A percentile compares a stretch with the other conserved stretches of the same genome.
These are phyloP conservation scores for Cyclotella cryptica DNA, from an alignment of 108 stramenopile genomes.

Conservation along the genomic window DNA sequence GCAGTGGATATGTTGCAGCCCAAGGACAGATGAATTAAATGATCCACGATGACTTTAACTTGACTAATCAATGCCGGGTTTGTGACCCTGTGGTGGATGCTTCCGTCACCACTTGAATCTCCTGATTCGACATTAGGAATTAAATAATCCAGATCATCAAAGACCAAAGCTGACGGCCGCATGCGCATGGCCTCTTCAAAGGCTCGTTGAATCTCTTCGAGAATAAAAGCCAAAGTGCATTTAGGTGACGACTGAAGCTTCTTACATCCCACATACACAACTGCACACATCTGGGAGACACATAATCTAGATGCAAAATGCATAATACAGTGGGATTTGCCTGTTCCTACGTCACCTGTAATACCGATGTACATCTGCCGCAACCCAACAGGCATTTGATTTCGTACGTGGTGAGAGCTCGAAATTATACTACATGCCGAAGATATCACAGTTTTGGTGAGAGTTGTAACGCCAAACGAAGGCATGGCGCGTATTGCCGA, in stretches of 20 bases:
- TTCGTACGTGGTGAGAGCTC: not conserved
- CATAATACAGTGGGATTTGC: constrained; percentile 75
- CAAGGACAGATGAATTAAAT: constrained; percentile 45
- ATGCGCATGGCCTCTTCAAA: constrained; percentile 45
- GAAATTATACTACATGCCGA: constrained; percentile 4
- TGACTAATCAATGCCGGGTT: constrained; percentile 77
- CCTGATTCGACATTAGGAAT: constrained; percentile 65
- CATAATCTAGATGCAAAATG: constrained; percentile 55
- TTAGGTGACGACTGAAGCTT: constrained; percentile 56
- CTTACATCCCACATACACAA: constrained; percentile 78
- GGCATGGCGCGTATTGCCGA: too few species aligned
- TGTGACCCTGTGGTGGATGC: constrained; percentile 58
- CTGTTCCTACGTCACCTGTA: constrained; percentile 69
- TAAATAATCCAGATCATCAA: constrained; percentile 83
- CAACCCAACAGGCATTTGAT: not conserved
- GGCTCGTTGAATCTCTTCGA: constrained; percentile 48
- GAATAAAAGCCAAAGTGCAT: constrained; percentile 48
- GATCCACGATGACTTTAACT: constrained; percentile 73
- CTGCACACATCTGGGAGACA: constrained; percentile 29
- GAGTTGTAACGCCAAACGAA: too few species aligned
- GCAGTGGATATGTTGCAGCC: too few species aligned
- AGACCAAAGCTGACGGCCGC: constrained; percentile 56
- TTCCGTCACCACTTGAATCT: constrained; percentile 42
- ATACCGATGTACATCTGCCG: constrained; percentile 24
- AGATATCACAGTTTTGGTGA: not conserved